Conservation (phyloP, 371 early-diverging fungal species). For the Mucor plumbeus region DNA sequence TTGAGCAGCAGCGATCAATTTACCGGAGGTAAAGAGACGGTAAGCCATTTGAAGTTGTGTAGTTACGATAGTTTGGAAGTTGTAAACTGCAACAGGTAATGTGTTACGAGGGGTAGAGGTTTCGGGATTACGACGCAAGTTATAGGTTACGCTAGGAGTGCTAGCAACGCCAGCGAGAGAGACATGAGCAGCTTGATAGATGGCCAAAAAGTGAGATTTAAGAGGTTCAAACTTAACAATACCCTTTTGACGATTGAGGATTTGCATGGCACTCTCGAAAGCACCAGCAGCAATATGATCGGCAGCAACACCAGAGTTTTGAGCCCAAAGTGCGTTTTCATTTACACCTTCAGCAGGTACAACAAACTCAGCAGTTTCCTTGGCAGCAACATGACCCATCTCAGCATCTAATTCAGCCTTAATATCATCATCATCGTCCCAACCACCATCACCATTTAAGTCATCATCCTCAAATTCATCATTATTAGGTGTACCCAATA, state of each 20-base stretch:
- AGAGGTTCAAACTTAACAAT: constrained; percentile 90
- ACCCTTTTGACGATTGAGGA: constrained; percentile 88
- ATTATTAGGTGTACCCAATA: constrained; percentile 39
- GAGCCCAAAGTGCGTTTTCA: constrained; percentile 76
- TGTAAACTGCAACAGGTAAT: constrained; percentile 61
- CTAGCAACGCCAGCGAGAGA: constrained; percentile 68
- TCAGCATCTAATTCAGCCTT: constrained; percentile 66
- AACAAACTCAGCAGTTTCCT: constrained; percentile 68
- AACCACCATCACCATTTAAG: constrained; percentile 55
- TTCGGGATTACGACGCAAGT: constrained; percentile 69
- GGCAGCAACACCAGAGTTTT: constrained; percentile 82
- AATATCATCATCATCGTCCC: constrained; percentile 67
- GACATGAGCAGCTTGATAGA: constrained; percentile 78
- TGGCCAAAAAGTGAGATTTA: constrained; percentile 82
- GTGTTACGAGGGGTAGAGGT: constrained; percentile 59
- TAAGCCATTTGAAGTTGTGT: constrained; percentile 81
- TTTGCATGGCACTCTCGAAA: constrained; percentile 93
- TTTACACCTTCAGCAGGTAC: constrained; percentile 76
- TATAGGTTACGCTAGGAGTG: constrained; percentile 61
- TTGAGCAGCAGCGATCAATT: constrained; percentile 78
- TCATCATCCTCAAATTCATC: constrained; percentile 49
- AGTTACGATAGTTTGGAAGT: constrained; percentile 55
- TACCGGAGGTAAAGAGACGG: constrained; percentile 72
- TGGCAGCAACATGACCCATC: constrained; percentile 64
- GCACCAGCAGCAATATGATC: constrained; percentile 95